Percentiles rank a stretch among this genome's conserved stretches.
Evolutionary conservation across 148 eudicot genomes (phyloP).

Genomic region (Cornus kousa): DNA sequence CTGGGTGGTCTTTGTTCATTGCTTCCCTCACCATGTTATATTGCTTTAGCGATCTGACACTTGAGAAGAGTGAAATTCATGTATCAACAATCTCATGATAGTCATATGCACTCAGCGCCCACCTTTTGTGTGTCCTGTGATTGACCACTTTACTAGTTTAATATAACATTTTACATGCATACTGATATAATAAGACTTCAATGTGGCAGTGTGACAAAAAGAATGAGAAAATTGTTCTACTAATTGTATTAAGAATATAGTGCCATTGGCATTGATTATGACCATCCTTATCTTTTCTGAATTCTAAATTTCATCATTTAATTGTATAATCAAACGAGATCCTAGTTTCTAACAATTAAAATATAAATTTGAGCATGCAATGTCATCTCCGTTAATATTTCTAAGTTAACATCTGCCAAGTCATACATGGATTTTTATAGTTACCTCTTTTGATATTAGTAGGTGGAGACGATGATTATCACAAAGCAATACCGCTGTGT

Average conservation of each 20-base stretch:
- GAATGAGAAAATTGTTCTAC: not conserved
- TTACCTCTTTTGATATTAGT: slow-evolving; percentile 14
- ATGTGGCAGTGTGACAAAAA: not conserved
- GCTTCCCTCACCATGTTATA: too few species aligned
- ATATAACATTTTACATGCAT: not conserved
- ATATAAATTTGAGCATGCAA: not conserved
- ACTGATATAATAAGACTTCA: not conserved
- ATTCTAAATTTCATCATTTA: not conserved
- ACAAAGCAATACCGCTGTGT: slow-evolving; percentile 77
- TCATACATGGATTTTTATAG: not conserved
- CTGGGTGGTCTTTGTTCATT: too few species aligned
- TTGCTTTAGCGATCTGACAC: too few species aligned
- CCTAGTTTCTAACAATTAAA: not conserved
- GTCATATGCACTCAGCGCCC: not conserved
- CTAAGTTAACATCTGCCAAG: not conserved
- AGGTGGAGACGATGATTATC: slow-evolving; percentile 46
- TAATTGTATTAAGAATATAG: not conserved
- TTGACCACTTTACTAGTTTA: not conserved
- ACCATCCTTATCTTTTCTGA: not conserved
- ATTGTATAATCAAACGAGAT: not conserved
- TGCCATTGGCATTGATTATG: not conserved
- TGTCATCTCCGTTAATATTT: not conserved
- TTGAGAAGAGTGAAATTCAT: too few species aligned
- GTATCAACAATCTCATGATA: not conserved
- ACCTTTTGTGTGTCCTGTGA: not conserved